Percentiles rank a stretch among this genome's conserved stretches.
Evolutionary conservation across 2,329 filamentous ascomycete species (phyloP).

Genomic region (Colletotrichum sp.): DNA sequence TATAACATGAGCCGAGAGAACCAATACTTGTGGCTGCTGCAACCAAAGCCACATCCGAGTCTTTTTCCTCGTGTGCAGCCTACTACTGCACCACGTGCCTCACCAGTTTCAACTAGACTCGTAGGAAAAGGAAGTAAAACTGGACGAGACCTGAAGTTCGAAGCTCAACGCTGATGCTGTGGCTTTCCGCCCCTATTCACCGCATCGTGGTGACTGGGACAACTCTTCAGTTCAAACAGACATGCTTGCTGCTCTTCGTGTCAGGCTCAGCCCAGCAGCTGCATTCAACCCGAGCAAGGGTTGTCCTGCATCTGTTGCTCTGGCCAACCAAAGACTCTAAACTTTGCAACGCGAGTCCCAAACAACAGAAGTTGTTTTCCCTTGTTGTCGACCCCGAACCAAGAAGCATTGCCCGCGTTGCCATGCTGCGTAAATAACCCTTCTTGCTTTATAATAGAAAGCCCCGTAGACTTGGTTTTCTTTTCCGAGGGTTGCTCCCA

Average conservation of each 20-base stretch:
- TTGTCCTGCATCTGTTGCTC: constrained; percentile 2
- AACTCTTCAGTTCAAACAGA: background rate
- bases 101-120: background rate
- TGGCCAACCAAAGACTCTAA: constrained; percentile 3
- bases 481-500: background rate
- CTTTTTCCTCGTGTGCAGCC: background rate
- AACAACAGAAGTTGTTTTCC: background rate
- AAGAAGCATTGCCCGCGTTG: background rate
- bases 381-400: background rate
- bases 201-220: background rate
- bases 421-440: background rate
- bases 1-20: background rate
- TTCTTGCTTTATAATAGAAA: background rate
- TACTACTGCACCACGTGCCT: background rate
- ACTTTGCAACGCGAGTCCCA: background rate
- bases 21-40: background rate
- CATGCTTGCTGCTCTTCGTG: background rate
- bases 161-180: background rate
- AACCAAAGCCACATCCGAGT: background rate
- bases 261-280: background rate
- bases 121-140: background rate
- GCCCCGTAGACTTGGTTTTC: background rate
- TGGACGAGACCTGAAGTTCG: background rate
- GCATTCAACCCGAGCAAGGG: background rate
- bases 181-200: background rate